These are phyloP conservation scores for Physcomitrellopsis africana DNA, from an alignment of 225 moss, liverwort and hornwort species.

Conservation along the genomic window DNA sequence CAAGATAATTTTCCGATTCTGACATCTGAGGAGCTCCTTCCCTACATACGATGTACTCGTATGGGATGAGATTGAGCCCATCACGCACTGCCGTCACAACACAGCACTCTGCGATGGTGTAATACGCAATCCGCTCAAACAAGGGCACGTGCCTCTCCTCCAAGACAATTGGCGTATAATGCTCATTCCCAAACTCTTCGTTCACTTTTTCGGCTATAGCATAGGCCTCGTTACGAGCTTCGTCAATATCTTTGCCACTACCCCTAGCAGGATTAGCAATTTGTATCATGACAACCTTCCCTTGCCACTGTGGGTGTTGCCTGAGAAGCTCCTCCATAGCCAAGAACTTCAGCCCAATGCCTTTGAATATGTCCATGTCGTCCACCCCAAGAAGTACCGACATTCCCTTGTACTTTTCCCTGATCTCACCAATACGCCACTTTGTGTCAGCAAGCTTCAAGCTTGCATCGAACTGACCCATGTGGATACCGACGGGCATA, in stretches of 20 bases:
- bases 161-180: conserved; percentile 82
- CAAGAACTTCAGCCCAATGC: conserved; percentile 93
- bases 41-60: conserved; percentile 93
- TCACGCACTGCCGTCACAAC: conserved; percentile 94
- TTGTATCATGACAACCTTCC: conserved; percentile 85
- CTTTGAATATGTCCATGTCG: conserved; percentile 99
- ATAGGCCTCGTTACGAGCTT: conserved; percentile 80
- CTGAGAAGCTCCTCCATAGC: conserved; percentile 90
- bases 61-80: conserved; percentile 94
- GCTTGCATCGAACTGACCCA: conserved; percentile 73
- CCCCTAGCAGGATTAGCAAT: conserved; percentile 94
- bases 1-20: conserved; percentile 24
- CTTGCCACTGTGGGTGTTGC: conserved; percentile 82
- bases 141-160: conserved; percentile 66
- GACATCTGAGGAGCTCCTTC: conserved; percentile 66
- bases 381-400: conserved; percentile 92
- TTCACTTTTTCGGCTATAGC: conserved; percentile 75
- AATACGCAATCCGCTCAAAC: conserved; percentile 88
- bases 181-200: conserved; percentile 67
- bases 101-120: conserved; percentile 96
- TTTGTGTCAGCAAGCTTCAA: conserved; percentile 71
- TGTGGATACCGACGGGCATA: conserved; percentile 92
- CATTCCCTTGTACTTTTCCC: conserved; percentile 76
- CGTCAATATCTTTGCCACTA: conserved; percentile 84
- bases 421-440: conserved; percentile 74